These are phyloP conservation scores for Alternaria ethzedia DNA, from an alignment of 2,329 filamentous ascomycete genomes.

Conservation along the genomic window DNA sequence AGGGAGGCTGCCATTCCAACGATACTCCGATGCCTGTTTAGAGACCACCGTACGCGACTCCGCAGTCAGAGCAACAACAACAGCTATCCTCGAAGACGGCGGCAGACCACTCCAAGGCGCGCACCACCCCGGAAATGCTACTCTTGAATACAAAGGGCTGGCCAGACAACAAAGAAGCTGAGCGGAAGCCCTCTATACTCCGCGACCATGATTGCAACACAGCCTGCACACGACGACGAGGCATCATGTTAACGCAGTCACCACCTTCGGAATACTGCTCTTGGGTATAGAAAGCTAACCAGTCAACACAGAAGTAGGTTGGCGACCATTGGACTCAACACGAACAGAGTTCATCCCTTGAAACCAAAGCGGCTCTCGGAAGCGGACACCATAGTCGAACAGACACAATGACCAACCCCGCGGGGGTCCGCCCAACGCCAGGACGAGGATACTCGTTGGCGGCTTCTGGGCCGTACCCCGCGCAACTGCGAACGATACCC, in stretches of 20 bases:
- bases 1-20: no score
- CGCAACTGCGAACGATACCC: not conserved
- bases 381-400: not conserved
- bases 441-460: not conserved
- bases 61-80: not conserved
- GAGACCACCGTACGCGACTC: not conserved
- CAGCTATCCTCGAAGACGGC: not conserved
- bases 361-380: not conserved
- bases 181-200: not conserved
- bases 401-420: not conserved
- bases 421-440: not conserved
- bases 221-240: not conserved
- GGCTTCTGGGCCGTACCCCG: not conserved
- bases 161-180: not conserved
- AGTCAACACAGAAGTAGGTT: not conserved
- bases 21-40: no score
- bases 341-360: not conserved
- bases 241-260: not conserved
- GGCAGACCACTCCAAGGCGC: not conserved
- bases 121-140: not conserved
- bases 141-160: not conserved
- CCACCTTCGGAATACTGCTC: not conserved
- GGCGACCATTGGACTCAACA: not conserved
- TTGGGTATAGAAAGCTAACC: not conserved
- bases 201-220: not conserved